Evolutionary conservation across 768 basidiomycete species (phyloP), one percentile per base, ranked within the genome.

Genomic region (Pisolithus tinctorius): DNA sequence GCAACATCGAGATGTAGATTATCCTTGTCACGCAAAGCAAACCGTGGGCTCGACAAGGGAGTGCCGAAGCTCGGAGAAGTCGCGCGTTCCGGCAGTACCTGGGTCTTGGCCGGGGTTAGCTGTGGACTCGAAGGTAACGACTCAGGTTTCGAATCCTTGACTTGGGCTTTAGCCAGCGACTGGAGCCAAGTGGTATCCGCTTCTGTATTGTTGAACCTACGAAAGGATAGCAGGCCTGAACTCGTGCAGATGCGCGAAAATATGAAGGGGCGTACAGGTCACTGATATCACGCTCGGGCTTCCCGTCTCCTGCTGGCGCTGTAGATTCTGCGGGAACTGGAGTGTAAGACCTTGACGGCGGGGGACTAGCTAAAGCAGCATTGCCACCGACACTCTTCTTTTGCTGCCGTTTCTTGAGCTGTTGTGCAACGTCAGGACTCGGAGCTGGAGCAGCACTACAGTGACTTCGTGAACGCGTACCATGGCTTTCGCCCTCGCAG

Each of bases 361-460:
- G 74, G 9, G 74, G 74, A 51, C 73, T 75, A 30, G 73, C 71
- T 46, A 71, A 65, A 31, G 61, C 63, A 42, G 46, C 40, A 62
- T 53, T 56, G 62, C 62, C 64, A 55, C 74, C 79, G 43, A 71
- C 73, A 38, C 74, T 73, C 66, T 87, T 88, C 71, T 86, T 80
- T 60, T 83, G 83, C 57, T 86, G 86, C 53, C 84, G 79, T 69
- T 87, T 88, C 76, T 90, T 88, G 65, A 91, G 76, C 88, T 91
- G 67, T 44, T 14, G 34, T 14, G 34, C 34, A 34, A 47, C 23
- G 34, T 48, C 23, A 47, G 45, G 43, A 20, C 54, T 25, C 61
- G 49, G 20, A 27, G 23, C 51, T 0, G 27, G 17, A 27, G 45
- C 20, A 45, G 17, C 13, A 23, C 25, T 48, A 16, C 39, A 20